phyloP scores from a whole-genome alignment of 192 early-diverging fungal genomes.

The Linnemannia elongata region DNA sequence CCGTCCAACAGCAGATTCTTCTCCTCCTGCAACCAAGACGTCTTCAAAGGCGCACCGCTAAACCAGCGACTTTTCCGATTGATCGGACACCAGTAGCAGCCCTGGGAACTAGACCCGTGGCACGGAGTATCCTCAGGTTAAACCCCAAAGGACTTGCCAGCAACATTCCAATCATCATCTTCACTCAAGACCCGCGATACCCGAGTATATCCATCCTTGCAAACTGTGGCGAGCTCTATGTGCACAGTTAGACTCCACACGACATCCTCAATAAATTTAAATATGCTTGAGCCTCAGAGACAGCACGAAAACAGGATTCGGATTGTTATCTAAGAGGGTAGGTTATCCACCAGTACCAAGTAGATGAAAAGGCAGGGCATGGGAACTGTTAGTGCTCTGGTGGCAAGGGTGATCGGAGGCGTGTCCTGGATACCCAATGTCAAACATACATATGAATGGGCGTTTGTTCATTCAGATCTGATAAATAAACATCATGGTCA shows the following conservation, averaged over 20 bases:
- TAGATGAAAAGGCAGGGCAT: too few species aligned
- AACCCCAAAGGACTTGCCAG: neutral
- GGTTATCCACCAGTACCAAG: too few species aligned
- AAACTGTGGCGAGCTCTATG: neutral
- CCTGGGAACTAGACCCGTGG: neutral
- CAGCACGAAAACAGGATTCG: too few species aligned
- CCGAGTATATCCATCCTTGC: neutral
- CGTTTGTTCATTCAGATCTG: too few species aligned
- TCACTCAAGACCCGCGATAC: neutral
- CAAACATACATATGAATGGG: too few species aligned
- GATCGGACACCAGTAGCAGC: neutral
- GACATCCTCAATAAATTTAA: neutral
- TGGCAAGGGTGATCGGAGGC: too few species aligned
- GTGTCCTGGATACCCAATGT: too few species aligned
- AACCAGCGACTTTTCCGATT: neutral
- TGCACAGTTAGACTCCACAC: neutral
- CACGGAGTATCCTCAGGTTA: neutral
- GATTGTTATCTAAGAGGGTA: too few species aligned
- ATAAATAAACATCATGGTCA: too few species aligned
- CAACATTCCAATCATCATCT: neutral
- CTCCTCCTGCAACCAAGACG: neutral
- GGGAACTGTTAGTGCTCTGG: too few species aligned
- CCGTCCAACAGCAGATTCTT: too few species aligned
- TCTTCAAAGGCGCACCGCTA: neutral
- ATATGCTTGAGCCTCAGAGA: neutral